These are phyloP conservation scores for Nemania sp. DNA, from an alignment of 2,329 filamentous ascomycete species.

Conservation along the genomic window DNA sequence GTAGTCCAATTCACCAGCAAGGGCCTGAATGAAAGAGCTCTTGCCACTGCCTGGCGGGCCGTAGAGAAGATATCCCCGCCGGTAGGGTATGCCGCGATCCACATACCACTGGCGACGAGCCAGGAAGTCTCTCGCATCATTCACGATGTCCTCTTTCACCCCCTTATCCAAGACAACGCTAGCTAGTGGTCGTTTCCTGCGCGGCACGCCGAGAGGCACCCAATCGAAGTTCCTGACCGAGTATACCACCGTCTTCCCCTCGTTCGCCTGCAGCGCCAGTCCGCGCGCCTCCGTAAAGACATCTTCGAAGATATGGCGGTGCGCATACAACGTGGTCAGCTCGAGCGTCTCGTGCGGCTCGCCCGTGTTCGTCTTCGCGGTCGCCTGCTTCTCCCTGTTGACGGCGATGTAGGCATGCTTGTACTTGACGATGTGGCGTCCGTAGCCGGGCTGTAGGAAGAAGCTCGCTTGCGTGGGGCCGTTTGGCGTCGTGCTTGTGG, in stretches of 20 bases:
- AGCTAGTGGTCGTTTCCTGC: conserved; percentile 85
- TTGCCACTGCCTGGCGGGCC: conserved; percentile 93
- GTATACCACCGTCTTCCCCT: conserved; percentile 95
- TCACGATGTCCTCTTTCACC: conserved; percentile 82
- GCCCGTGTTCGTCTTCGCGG: conserved; percentile 83
- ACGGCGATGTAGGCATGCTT: conserved; percentile 89
- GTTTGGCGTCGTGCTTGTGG: conserved; percentile 67
- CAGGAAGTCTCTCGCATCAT: conserved; percentile 86
- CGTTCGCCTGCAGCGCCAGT: conserved; percentile 81
- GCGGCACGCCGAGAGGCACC: conserved; percentile 84
- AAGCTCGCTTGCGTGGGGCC: conserved; percentile 83
- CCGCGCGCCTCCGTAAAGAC: conserved; percentile 89
- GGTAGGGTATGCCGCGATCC: conserved; percentile 93
- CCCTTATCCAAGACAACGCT: conserved; percentile 93
- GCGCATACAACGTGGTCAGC: conserved; percentile 89
- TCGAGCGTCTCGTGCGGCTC: conserved; percentile 95
- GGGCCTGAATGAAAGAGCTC: conserved; percentile 94
- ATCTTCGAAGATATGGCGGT: conserved; percentile 89
- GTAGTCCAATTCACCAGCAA: conserved; percentile 93
- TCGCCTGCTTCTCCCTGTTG: conserved; percentile 85
- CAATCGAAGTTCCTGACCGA: conserved; percentile 87
- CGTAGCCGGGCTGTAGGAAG: conserved; percentile 89
- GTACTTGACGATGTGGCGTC: conserved; percentile 88
- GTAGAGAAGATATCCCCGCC: conserved; percentile 88
- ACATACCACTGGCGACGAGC: conserved; percentile 86